Base-by-base conservation (phyloP, 768 basidiomycete species). In the Auricularia auricula-judae region DNA sequence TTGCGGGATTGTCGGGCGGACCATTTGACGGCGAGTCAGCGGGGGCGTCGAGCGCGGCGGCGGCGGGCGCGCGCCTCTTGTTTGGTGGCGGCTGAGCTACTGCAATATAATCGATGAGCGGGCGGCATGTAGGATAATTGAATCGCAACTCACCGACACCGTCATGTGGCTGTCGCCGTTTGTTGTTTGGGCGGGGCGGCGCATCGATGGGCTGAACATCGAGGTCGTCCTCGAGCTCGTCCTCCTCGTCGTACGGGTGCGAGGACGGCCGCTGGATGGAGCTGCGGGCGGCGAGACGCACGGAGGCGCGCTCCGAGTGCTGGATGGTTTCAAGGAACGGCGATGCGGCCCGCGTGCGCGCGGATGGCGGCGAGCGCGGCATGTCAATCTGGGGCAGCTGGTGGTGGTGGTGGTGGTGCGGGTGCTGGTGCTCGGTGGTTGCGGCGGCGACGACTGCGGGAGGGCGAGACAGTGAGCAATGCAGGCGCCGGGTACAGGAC, bases 211-310 rank as follows among this genome's bases (percentile, higher is more conserved):
- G 18, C 23, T 21, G 11, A 1, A 4, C 10, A 2, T 59, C 56
- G 1, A 8, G 12, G 56, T 59, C 56, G 14, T 59, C 56, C 7
- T 23, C 29, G 29, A 59, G 56, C 56, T 59, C 23, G 34, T 59
- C 56, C 14, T 33, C 56, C 14, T 59, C 56, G 11, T 59, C 56
- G 56, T 59, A 33, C 29, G 23, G 11, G 56, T 29, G 56, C 8
- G 23, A 59, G 11, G 47, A 7, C 39, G 47, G 47, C 11, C 21
- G 47, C 14, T 51, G 47, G 47, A 51, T 51, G 47, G 21, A 74
- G 58, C 74, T 81, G 56, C 85, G 82, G 39, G 84, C 83, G 56
- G 80, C 81, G 69, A 86, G 68, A 68, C 84, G 84, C 72, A 85
- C 72, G 70, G 84, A 84, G 64, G 78, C 83, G 65, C 86, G 76